These are phyloP conservation scores for Testicularia cyperi DNA, from an alignment of 1,284 basidiomycete genomes.

Conservation along the genomic window DNA sequence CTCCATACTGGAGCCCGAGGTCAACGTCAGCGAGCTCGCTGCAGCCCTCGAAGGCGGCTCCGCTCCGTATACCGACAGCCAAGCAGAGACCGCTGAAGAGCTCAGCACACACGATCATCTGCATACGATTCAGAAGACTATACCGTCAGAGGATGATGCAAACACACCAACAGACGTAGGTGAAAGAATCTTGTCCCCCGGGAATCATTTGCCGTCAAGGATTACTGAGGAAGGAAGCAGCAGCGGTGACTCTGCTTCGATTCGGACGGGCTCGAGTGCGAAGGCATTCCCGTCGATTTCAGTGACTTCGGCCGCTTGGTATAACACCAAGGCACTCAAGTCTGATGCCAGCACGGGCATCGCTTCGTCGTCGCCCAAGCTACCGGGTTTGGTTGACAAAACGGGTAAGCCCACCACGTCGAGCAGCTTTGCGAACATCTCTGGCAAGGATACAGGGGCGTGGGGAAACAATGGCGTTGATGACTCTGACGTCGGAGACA, in stretches of 20 bases:
- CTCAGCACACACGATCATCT: too few species aligned
- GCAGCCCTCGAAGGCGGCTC: constrained; percentile 29
- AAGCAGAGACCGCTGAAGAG: too few species aligned
- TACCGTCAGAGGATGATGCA: background rate
- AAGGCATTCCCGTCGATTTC: constrained; percentile 45
- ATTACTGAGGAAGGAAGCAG: background rate
- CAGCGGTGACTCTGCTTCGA: constrained; percentile 13
- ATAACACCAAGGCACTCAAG: constrained; percentile 30
- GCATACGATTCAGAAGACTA: too few species aligned
- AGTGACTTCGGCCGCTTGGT: constrained; percentile 44
- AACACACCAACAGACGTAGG: too few species aligned
- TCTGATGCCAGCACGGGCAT: constrained; percentile 2
- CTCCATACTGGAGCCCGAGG: constrained; percentile 31
- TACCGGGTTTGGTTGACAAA: too few species aligned
- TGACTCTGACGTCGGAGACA: constrained; percentile 5
- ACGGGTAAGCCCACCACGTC: too few species aligned
- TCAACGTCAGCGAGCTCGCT: constrained; percentile 29
- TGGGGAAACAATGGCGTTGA: too few species aligned
- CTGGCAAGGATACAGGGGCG: too few species aligned
- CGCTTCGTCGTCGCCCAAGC: constrained; percentile 7
- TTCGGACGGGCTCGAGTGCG: constrained; percentile 16
- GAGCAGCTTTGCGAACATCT: too few species aligned
- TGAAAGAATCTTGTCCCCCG: too few species aligned
- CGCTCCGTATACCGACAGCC: too few species aligned
- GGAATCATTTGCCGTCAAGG: too few species aligned